phyloP scores from a whole-genome alignment of 495 filamentous ascomycete species.

The Talaromyces nanjingensis region DNA sequence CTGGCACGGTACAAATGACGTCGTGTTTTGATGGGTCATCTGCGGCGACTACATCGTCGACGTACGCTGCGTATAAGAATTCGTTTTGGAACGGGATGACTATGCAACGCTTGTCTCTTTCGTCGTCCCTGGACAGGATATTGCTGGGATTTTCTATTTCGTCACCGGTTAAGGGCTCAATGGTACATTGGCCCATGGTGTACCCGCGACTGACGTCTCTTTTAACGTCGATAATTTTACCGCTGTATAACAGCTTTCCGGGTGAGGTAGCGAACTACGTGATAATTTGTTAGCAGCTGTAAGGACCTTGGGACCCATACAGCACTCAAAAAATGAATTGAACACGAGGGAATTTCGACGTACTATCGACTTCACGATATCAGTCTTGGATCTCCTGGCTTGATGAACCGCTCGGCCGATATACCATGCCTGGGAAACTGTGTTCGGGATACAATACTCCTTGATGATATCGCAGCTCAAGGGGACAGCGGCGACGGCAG shows the following conservation, averaged over 20 bases:
- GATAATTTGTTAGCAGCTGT: not conserved
- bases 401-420: slow-evolving; percentile 38
- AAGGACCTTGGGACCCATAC: not conserved
- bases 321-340: not conserved
- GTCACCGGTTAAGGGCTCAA: slow-evolving; percentile 26
- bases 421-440: slow-evolving; percentile 32
- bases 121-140: not conserved
- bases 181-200: slow-evolving; percentile 49
- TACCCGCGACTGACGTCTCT: slow-evolving; percentile 44
- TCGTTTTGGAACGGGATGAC: slow-evolving; percentile 62
- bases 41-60: slow-evolving; percentile 5
- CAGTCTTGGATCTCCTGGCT: slow-evolving; percentile 35
- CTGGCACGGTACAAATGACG: slow-evolving; percentile 25
- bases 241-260: slow-evolving; percentile 48
- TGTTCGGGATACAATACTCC: slow-evolving; percentile 28
- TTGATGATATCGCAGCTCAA: slow-evolving; percentile 22
- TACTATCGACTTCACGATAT: slow-evolving; percentile 50
- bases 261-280: slow-evolving; percentile 23
- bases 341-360: slow-evolving; percentile 15
- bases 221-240: slow-evolving; percentile 55
- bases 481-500: slow-evolving; percentile 21
- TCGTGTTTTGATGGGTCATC: slow-evolving; percentile 17
- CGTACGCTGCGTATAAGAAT: slow-evolving; percentile 46
- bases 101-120: slow-evolving; percentile 19
- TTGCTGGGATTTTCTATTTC: slow-evolving; percentile 10